phyloP scores from a whole-genome alignment of 345 rosid genomes.

The Gossypium turneri region DNA sequence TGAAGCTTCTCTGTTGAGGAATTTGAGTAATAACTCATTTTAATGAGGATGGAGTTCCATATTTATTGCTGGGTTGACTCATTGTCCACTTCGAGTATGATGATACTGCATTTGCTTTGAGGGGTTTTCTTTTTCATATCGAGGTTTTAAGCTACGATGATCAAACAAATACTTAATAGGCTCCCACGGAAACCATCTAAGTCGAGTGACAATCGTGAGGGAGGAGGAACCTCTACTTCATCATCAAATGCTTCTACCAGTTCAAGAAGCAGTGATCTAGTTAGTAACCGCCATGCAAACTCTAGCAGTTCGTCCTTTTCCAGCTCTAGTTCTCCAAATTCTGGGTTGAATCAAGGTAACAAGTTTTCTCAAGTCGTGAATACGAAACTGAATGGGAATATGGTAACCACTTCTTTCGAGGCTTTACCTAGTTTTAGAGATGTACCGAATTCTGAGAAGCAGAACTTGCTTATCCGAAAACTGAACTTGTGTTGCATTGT shows the following conservation, averaged over 20 bases:
- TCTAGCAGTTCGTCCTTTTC: slow-evolving; percentile 23
- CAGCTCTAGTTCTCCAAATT: slow-evolving; percentile 24
- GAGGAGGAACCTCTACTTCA: slow-evolving; percentile 35
- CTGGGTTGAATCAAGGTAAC: slow-evolving; percentile 39
- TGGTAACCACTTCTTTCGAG: slow-evolving; percentile 39
- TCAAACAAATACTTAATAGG: slow-evolving; percentile 56
- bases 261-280: slow-evolving; percentile 38
- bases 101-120: slow-evolving; percentile 18
- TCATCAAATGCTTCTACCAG: slow-evolving; percentile 33
- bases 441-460: slow-evolving; percentile 66
- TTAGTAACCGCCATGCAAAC: slow-evolving; percentile 30
- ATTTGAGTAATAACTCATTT: background rate
- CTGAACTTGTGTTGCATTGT: slow-evolving; percentile 54
- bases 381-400: slow-evolving; percentile 47
- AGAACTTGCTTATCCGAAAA: slow-evolving; percentile 54
- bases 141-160: slow-evolving; percentile 33
- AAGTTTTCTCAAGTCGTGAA: slow-evolving; percentile 39
- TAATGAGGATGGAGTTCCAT: slow-evolving; percentile 8
- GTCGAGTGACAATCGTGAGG: slow-evolving; percentile 50
- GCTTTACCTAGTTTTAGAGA: slow-evolving; percentile 75
- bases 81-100: background rate
- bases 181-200: slow-evolving; percentile 57
- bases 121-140: slow-evolving; percentile 10
- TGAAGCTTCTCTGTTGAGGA: slow-evolving; percentile 12
- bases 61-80: slow-evolving; percentile 8